Percentiles rank a stretch among this genome's conserved stretches.
Evolutionary conservation across 2,329 filamentous ascomycete genomes (phyloP).

Genomic region (Cercospora citrullina): DNA sequence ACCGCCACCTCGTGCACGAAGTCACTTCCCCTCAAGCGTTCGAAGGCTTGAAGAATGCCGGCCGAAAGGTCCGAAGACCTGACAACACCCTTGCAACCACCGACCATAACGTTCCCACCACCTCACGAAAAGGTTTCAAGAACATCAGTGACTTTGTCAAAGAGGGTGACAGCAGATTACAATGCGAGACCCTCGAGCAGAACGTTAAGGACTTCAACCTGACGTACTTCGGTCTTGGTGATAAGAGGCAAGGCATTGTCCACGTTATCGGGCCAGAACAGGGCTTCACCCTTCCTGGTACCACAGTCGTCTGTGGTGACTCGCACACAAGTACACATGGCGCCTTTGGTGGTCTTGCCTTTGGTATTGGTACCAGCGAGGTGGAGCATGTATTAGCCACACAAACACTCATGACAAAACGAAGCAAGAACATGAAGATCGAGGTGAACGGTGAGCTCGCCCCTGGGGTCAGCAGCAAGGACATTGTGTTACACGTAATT

Average conservation of each 20-base stretch:
- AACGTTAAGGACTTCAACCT: conserved; percentile 96
- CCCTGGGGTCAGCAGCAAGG: conserved; percentile 92
- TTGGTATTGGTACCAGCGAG: conserved; percentile 96
- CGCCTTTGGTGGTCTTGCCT: conserved; percentile 90
- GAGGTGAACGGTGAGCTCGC: conserved; percentile 89
- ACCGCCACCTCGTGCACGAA: conserved; percentile 95
- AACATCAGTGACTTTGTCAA: conserved; percentile 92
- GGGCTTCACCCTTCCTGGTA: conserved; percentile 95
- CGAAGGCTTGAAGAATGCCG: conserved; percentile 88
- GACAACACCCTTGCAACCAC: conserved; percentile 97
- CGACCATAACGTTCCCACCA: conserved; percentile 95
- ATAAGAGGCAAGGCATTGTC: conserved; percentile 96
- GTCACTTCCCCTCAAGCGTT: conserved; percentile 99
- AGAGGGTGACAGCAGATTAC: conserved; percentile 87
- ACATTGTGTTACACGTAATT: conserved; percentile 89
- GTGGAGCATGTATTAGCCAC: conserved; percentile 98
- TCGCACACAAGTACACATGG: conserved; percentile 98
- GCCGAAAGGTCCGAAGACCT: conserved; percentile 82
- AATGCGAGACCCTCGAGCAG: conserved; percentile 94
- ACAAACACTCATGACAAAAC: conserved; percentile 89
- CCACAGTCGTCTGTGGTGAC: conserved; percentile 96
- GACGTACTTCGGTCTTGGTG: conserved; percentile 94
- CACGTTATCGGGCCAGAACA: conserved; percentile 98
- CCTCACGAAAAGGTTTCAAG: conserved; percentile 87
- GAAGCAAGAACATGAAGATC: conserved; percentile 98